Conservation (phyloP, 2,329 filamentous ascomycete genomes). For the Xylaria sp. region DNA sequence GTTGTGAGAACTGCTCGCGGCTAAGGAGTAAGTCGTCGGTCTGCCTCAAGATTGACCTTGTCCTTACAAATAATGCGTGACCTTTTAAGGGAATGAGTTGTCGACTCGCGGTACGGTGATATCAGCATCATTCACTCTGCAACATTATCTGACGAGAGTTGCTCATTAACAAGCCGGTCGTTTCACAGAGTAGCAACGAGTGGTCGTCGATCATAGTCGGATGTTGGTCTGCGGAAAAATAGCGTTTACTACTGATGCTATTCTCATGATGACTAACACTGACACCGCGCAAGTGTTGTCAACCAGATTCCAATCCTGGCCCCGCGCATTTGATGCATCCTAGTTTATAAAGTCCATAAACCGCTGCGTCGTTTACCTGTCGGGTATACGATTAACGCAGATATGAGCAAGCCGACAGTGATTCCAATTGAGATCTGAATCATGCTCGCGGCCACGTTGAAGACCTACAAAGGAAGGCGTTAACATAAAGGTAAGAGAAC, state of each 20-base stretch:
- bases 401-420: slow-evolving; percentile 69
- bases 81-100: not conserved
- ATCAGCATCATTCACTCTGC: not conserved
- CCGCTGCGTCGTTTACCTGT: slow-evolving; percentile 68
- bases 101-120: not conserved
- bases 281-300: too few relatives aligned
- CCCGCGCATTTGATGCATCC: not conserved
- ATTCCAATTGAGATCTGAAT: slow-evolving; percentile 72
- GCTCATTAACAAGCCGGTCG: too few relatives aligned
- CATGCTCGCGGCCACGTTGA: slow-evolving; percentile 67
- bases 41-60: not conserved
- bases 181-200: too few relatives aligned
- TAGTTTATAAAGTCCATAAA: slow-evolving; percentile 52
- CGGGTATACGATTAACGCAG: slow-evolving; percentile 66
- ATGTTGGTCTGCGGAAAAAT: too few relatives aligned
- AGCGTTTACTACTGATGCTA: too few relatives aligned
- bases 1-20: too few relatives aligned
- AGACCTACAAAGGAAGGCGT: slow-evolving; percentile 44
- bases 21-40: not conserved
- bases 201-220: too few relatives aligned
- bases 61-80: not conserved
- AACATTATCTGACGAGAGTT: not conserved
- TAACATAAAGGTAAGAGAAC: slow-evolving; percentile 3
- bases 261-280: too few relatives aligned
- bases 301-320: too few relatives aligned